Percentiles rank a stretch among this genome's conserved stretches.
Conservation (phyloP, 768 basidiomycete genomes). For the Tricholoma hemisulphureum region DNA sequence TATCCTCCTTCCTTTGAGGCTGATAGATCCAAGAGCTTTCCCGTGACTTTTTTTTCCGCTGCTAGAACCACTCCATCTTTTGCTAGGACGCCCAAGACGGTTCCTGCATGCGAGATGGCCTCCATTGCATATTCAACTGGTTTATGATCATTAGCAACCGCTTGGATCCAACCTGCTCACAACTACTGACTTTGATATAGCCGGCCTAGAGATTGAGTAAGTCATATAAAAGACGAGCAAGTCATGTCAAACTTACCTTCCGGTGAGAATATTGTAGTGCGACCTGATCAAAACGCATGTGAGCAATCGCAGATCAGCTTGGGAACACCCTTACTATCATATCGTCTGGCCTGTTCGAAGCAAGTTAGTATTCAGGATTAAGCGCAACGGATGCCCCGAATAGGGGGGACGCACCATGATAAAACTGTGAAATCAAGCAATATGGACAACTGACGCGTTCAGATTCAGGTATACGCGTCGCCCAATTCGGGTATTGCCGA, state of each 20-base stretch:
- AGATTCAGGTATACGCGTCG: conserved; percentile 45
- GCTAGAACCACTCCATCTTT: conserved; percentile 90
- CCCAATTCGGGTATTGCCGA: conserved; percentile 38
- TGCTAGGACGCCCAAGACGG: conserved; percentile 89
- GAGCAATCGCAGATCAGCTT: conserved; percentile 7
- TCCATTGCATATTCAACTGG: conserved; percentile 99
- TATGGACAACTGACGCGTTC: conserved; percentile 43
- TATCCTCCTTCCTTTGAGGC: conserved; percentile 84
- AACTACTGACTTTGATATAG: conserved; percentile 85
- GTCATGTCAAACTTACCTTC: conserved; percentile 60
- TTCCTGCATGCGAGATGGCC: conserved; percentile 94
- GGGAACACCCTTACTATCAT: conserved; percentile 72
- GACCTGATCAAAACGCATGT: conserved; percentile 49
- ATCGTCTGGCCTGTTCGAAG: conserved; percentile 74
- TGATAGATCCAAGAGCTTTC: conserved; percentile 92
- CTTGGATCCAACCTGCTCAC: not conserved
- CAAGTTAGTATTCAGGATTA: conserved; percentile 5
- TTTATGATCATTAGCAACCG: conserved; percentile 3
- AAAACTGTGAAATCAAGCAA: conserved; percentile 23
- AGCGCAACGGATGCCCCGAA: not conserved
- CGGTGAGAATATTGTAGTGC: conserved; percentile 98
- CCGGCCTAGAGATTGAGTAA: conserved; percentile 59
- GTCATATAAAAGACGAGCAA: conserved; percentile 3
- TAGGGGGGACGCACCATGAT: conserved; percentile 46
- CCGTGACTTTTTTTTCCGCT: conserved; percentile 97